Evolutionary conservation across 352 stramenopile genomes (phyloP).

Genomic region (Phytophthora citrophthora): DNA sequence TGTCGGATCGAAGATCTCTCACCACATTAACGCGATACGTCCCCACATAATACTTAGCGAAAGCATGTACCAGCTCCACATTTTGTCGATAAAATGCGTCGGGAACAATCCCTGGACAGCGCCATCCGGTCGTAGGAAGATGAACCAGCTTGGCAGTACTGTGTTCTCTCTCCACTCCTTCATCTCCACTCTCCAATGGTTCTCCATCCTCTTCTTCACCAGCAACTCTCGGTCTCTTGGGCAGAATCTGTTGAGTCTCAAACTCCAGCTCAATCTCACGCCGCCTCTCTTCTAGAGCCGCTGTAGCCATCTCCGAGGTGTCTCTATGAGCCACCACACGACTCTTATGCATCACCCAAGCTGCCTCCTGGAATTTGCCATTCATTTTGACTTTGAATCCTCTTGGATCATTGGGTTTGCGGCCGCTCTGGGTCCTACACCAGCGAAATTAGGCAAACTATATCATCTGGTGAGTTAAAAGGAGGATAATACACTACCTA

Average conservation of each 20-base stretch:
- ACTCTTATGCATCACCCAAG: conserved; percentile 75
- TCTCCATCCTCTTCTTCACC: conserved; percentile 14
- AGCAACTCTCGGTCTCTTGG: conserved; percentile 22
- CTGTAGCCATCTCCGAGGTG: conserved; percentile 3
- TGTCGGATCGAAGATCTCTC: conserved; percentile 66
- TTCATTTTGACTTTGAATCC: conserved; percentile 85
- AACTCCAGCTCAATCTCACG: conserved; percentile 18
- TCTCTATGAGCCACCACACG: conserved; percentile 54
- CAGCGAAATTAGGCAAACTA: background rate
- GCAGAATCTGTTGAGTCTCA: conserved; percentile 3
- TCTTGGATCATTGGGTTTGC: conserved; percentile 65
- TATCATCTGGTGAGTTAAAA: background rate
- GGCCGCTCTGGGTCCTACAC: conserved; percentile 52
- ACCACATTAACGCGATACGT: conserved; percentile 70
- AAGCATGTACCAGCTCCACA: conserved; percentile 60
- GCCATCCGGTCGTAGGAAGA: conserved; percentile 61
- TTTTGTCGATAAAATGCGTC: conserved; percentile 60
- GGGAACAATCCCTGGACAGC: conserved; percentile 63
- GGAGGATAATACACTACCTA: conserved; percentile 12
- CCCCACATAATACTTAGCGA: conserved; percentile 74
- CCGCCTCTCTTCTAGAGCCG: conserved; percentile 19
- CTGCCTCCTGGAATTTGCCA: conserved; percentile 61
- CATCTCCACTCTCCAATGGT: conserved; percentile 1
- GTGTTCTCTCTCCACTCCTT: background rate
- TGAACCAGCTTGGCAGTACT: conserved; percentile 31